Percentiles rank a stretch among this genome's conserved stretches.
phyloP scores from a whole-genome alignment of 1,284 basidiomycete genomes.

The Ceratobasidium sp. region DNA sequence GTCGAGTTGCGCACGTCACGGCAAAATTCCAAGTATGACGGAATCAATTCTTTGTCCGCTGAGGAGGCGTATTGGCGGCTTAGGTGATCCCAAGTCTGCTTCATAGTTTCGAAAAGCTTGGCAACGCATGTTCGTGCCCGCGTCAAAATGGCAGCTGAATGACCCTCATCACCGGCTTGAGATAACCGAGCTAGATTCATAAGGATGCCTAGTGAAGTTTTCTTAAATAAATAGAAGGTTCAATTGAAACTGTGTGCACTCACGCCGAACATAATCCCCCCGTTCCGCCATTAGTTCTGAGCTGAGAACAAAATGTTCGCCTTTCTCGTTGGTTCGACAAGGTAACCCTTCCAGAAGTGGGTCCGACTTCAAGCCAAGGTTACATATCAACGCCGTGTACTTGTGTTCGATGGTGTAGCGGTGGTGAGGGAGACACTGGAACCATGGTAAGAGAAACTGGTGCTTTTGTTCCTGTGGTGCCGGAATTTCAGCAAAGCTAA shows the following conservation, averaged over 20 bases:
- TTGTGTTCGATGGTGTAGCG: slow-evolving; percentile 44
- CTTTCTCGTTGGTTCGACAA: slow-evolving; percentile 31
- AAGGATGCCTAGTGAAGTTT: slow-evolving; percentile 4
- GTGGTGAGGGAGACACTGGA: slow-evolving; percentile 39
- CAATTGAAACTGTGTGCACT: neutral
- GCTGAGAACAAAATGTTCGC: slow-evolving; percentile 39
- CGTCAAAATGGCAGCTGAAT: neutral
- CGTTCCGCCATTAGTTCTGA: slow-evolving; percentile 38
- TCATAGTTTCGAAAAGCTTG: slow-evolving; percentile 44
- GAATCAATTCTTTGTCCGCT: slow-evolving; percentile 21
- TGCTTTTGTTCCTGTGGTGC: slow-evolving; percentile 35
- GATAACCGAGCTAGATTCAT: slow-evolving; percentile 9
- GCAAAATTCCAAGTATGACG: slow-evolving; percentile 42
- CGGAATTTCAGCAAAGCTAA: neutral
- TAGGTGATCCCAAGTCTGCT: slow-evolving; percentile 31
- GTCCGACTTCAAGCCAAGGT: slow-evolving; percentile 15
- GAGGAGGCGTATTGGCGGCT: slow-evolving; percentile 15
- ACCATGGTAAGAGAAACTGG: slow-evolving; percentile 32
- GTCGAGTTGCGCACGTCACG: slow-evolving; percentile 4
- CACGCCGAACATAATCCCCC: slow-evolving; percentile 20
- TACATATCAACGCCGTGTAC: slow-evolving; percentile 38
- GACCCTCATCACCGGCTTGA: neutral
- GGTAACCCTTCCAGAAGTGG: slow-evolving; percentile 34
- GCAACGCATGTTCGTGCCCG: slow-evolving; percentile 36
- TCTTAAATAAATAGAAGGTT: neutral